Base-by-base conservation (phyloP, 192 early-diverging fungal genomes). In the Phlyctochytrium arcticum region DNA sequence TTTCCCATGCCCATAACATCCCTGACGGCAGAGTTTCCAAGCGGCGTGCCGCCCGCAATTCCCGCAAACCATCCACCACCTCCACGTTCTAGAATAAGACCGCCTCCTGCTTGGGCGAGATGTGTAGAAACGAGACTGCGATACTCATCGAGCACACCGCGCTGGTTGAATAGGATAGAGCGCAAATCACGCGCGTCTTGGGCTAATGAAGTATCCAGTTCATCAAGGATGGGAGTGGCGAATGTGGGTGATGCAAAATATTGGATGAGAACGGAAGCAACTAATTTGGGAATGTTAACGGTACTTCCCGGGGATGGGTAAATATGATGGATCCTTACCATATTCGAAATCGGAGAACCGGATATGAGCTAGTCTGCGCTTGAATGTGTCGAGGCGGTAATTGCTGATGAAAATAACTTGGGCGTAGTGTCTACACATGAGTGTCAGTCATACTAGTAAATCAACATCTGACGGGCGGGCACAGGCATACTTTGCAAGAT, bases 331-430 rank as follows among this genome's bases (percentile, higher is more conserved):
- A 47, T 2, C 35, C 56, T 33, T 67, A 77, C 75, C 67, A 37
- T 76, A 76, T 54, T 76, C 69, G 51, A 79, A 76, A 54, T 83
- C 79, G 8, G 47, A 24, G 66, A 81, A 82, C 37, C 42, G 37
- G 21, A 80, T 62, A 51, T 77, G 31, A 19, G 69, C 17, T 5
- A 83, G 63, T 58, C 73, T 81, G 54, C 78, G 76, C 54, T 83
- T 83, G n/a, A 73, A 72, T 4, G 79, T 81, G 56, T 83, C 81
- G 8, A 83, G 59, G 12, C 79, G 72, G 54, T 79, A 73, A 33
- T 66, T 48, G 60, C 73, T 77, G 57, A 83, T 74, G 65, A 82
- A 83, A 27, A 83, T 77, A 29, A 82, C 64, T 32, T 77, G 51
- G 8, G 75, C 75, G 65, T 83, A 83, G 42, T 78, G 68, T 12